A percentile compares a stretch with the other conserved stretches of the same genome.
Conservation (phyloP, 495 filamentous ascomycete genomes). For the Talaromyces trachyspermus region DNA sequence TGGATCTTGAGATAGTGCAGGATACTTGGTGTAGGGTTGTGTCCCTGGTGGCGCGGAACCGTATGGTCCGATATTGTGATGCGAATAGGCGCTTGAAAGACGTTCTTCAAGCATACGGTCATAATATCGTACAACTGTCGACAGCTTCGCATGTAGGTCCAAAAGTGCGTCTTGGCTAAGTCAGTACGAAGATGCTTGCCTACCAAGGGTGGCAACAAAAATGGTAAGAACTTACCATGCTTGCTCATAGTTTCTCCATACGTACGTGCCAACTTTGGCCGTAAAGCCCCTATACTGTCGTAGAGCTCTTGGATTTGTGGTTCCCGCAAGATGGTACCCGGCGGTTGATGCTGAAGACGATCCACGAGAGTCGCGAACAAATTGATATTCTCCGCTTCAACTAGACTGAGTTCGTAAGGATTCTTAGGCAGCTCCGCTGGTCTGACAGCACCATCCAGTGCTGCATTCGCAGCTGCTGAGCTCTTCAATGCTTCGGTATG, state of each 20-base stretch:
- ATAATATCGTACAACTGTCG: conserved; percentile 97
- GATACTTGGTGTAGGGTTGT: conserved; percentile 56
- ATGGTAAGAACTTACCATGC: conserved; percentile 65
- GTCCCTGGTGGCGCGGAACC: conserved; percentile 41
- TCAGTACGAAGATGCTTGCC: conserved; percentile 18
- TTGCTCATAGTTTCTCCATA: conserved; percentile 99
- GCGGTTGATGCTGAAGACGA: conserved; percentile 87
- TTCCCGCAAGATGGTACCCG: conserved; percentile 88
- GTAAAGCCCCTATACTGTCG: conserved; percentile 85
- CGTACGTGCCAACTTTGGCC: conserved; percentile 89
- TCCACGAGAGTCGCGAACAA: conserved; percentile 93
- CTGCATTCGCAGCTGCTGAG: conserved; percentile 33
- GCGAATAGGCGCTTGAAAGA: conserved; percentile 83
- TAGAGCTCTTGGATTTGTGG: conserved; percentile 98
- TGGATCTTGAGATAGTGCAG: conserved; percentile 49
- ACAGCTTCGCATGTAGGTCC: conserved; percentile 89
- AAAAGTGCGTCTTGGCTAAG: conserved; percentile 75
- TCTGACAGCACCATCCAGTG: conserved; percentile 17
- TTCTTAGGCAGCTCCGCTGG: conserved; percentile 60
- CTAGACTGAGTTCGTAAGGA: conserved; percentile 88
- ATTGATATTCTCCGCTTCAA: conserved; percentile 96
- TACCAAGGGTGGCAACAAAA: background rate
- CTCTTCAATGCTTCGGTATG: conserved; percentile 76
- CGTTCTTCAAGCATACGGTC: conserved; percentile 97
- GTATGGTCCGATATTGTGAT: conserved; percentile 52